Evolutionary conservation across 495 filamentous ascomycete genomes (phyloP), one percentile per base, ranked within the genome.

Genomic region (Astrothelium macrocarpum): DNA sequence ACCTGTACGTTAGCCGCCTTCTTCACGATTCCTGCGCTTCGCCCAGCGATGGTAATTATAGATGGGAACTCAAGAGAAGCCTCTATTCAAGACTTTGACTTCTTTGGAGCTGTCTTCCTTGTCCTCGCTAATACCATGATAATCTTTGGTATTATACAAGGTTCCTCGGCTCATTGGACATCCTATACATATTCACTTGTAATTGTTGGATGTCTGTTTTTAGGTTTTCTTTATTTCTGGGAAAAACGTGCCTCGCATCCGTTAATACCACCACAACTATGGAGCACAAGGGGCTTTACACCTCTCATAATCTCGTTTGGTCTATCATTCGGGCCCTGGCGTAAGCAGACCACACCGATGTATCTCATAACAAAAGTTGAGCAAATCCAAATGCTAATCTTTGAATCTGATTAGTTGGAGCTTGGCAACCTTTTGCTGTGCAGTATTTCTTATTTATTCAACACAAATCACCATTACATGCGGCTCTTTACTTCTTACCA

Each of bases 361-460:
- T 14, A 49, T 49, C 5, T 23, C 45, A 49, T 2, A 1, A 49
- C 49, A 7, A 56, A 29, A 56, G 10, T 10, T 4, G 25, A 49
- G 18, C 43, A 49, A 49, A 49, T 7, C 7, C 36, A 39, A 39
- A 5, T 39, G 36, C 36, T 39, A 39, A 39, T 39, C 7, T 39
- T 39, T 39, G 36, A 29, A 56, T 9, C 49, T 73, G 72, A 31
- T 80, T 71, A 67, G 74, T 73, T 26, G 78, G 79, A 9, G 74
- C 72, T 5, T 82, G 78, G 78, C 79, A 82, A 53, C 81, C 81
- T 68, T 82, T 79, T 63, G 77, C 75, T 10, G 71, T 81, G n/a
- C 78, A 80, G 59, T 82, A 79, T 68, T 79, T 76, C 77, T 72
- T 79, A 26, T 73, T 76, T 16, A 74, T 79, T 46, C 78, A 80